Conservation (phyloP, 805 yeast genomes). For the Candida railenensis region DNA sequence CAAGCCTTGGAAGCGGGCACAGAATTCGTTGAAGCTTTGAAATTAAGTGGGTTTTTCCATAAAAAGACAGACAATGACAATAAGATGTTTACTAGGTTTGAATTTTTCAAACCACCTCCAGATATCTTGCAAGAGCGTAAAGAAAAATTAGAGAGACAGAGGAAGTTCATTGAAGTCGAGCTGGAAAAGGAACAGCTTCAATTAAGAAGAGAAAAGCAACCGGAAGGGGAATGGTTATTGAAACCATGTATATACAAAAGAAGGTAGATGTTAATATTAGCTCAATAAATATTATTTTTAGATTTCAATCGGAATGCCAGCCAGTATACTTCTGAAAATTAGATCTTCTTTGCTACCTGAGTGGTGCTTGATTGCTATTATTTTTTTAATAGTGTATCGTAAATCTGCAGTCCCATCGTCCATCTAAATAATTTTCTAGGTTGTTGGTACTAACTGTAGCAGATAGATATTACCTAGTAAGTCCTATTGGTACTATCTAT, state of each 20-base stretch:
- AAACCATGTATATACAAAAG: conserved; percentile 97
- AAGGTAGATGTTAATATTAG: conserved; percentile 49
- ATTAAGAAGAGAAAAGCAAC: conserved; percentile 47
- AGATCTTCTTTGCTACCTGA: background rate
- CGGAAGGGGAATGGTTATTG: conserved; percentile 86
- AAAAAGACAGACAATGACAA: conserved; percentile 82
- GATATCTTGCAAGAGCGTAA: conserved; percentile 63
- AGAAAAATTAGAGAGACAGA: conserved; percentile 59
- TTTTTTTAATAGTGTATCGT: no score
- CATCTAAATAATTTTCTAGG: no score
- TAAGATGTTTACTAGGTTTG: conserved; percentile 93
- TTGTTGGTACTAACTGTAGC: no score
- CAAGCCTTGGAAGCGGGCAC: conserved; percentile 52
- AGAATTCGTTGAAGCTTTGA: conserved; percentile 80
- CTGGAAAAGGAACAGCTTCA: conserved; percentile 60
- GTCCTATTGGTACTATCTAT: no score
- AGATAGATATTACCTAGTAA: no score
- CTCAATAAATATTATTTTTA: background rate
- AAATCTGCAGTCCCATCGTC: no score
- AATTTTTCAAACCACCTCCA: conserved; percentile 82
- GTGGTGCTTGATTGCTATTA: no score
- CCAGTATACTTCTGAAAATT: background rate
- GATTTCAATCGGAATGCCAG: background rate
- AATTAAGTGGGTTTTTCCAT: conserved; percentile 81
- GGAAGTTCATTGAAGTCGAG: conserved; percentile 70